Evolutionary conservation across 2,329 filamentous ascomycete species (phyloP).

Genomic region (Aspergillus quadrilineatus): DNA sequence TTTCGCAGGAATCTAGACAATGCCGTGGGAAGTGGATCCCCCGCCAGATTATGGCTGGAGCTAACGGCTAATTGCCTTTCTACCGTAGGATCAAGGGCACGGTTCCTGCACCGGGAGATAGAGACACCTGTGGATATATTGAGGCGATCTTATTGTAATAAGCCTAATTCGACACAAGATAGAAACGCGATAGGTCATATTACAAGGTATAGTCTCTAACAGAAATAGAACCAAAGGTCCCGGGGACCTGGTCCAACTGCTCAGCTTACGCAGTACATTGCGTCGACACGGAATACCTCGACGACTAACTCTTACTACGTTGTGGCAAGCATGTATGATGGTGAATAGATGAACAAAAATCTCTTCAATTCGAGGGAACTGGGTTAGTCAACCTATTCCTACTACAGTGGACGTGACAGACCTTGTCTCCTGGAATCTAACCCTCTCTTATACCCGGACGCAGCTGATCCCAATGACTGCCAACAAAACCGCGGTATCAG

Average conservation of each 20-base stretch:
- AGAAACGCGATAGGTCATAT: no score
- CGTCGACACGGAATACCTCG: no score
- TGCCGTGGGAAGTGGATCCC: no score
- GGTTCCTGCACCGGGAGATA: no score
- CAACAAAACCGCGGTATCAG: not conserved
- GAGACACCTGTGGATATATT: no score
- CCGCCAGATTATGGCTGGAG: no score
- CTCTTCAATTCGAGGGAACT: not conserved
- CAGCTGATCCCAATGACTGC: not conserved
- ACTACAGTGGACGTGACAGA: not conserved
- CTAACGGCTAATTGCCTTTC: no score
- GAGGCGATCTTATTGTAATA: no score
- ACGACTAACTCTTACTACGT: not conserved
- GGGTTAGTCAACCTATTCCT: not conserved
- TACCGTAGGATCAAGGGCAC: no score
- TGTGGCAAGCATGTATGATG: constrained; percentile 4
- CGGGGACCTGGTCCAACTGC: constrained; percentile 6
- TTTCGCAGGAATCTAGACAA: no score
- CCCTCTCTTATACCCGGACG: not conserved
- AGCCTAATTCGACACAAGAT: no score
- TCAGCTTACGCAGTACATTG: not conserved
- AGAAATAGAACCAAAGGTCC: not conserved
- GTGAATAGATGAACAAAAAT: not conserved
- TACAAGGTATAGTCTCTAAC: no score
- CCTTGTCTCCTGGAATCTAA: constrained; percentile 4